phyloP scores from a whole-genome alignment of 768 basidiomycete species.

The Lactarius pseudohatsudake region DNA sequence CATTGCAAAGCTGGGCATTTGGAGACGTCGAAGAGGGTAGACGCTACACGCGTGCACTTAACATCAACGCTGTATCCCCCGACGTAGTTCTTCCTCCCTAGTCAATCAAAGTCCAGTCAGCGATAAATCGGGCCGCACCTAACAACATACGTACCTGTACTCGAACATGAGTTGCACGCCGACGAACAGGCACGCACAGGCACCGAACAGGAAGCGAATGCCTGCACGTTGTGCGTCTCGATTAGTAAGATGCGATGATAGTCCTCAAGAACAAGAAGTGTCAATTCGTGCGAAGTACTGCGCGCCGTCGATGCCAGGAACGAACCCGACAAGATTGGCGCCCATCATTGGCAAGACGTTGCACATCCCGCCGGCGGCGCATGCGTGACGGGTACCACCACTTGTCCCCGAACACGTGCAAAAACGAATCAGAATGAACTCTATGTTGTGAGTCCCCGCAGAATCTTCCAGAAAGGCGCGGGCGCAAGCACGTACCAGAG shows the following conservation, averaged over 20 bases:
- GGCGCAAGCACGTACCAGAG: conserved; percentile 44
- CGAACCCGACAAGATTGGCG: conserved; percentile 95
- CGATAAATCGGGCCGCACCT: background rate
- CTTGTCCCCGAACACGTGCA: conserved; percentile 51
- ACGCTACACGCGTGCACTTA: background rate
- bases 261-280: conserved; percentile 30
- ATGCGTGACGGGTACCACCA: conserved; percentile 85
- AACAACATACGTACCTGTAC: conserved; percentile 63
- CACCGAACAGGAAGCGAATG: conserved; percentile 58
- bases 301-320: conserved; percentile 81
- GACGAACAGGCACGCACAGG: conserved; percentile 68
- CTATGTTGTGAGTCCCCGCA: too few species aligned
- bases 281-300: conserved; percentile 66
- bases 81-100: conserved; percentile 38
- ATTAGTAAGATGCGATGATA: background rate
- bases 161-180: conserved; percentile 94
- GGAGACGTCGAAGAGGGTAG: background rate
- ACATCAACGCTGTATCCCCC: conserved; percentile 27
- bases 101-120: background rate
- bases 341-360: conserved; percentile 89
- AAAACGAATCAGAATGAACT: too few species aligned
- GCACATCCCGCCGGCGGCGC: conserved; percentile 76
- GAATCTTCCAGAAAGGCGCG: too few species aligned
- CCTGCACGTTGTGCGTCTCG: conserved; percentile 44
- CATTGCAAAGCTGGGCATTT: background rate